Percentiles rank a stretch among this genome's conserved stretches.
Conservation (phyloP, 2,329 filamentous ascomycete genomes). For the Colletotrichum sp. region DNA sequence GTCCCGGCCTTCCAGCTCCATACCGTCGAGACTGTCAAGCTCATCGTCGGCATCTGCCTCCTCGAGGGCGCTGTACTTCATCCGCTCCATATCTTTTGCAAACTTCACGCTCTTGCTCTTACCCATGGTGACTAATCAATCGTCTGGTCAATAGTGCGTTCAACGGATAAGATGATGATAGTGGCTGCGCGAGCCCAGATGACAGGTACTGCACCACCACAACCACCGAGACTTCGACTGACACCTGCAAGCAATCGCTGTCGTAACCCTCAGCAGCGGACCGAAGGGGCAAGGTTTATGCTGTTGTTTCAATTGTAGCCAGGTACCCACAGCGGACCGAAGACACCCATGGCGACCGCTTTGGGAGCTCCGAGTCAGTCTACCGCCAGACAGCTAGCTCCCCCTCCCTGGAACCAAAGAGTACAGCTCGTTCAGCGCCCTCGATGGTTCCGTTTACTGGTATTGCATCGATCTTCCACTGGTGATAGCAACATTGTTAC, state of each 20-base stretch:
- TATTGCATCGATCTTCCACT: background rate
- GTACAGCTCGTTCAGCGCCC: background rate
- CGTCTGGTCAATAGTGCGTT: background rate
- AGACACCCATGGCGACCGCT: background rate
- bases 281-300: background rate
- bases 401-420: background rate
- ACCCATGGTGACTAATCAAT: background rate
- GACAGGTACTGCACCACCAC: background rate
- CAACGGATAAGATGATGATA: background rate
- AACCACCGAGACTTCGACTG: background rate
- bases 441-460: background rate
- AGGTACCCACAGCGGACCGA: background rate
- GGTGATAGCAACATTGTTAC: background rate
- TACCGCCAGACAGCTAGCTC: background rate
- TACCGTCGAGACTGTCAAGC: background rate
- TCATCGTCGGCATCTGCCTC: background rate
- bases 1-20: background rate
- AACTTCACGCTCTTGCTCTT: background rate
- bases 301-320: background rate
- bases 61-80: background rate
- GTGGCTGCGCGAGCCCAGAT: background rate
- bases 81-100: background rate
- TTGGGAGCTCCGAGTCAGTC: background rate
- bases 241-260: background rate
- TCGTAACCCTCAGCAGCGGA: background rate